Base-by-base conservation (phyloP, 2,329 filamentous ascomycete genomes). In the Xylariaceae sp. region DNA sequence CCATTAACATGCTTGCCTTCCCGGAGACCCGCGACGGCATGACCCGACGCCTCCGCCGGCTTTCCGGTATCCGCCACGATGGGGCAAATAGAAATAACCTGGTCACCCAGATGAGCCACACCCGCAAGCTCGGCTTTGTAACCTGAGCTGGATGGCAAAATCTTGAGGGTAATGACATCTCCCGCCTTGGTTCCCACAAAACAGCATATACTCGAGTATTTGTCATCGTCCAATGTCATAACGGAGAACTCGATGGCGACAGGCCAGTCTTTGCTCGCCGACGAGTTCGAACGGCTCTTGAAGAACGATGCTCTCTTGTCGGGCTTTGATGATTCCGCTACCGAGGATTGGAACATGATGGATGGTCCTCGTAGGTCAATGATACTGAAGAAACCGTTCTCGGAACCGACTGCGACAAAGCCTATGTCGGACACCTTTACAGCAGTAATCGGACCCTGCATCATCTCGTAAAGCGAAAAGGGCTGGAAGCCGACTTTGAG, bases 171-270 rank as follows among this genome's bases (percentile, higher is more conserved):
- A 5, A 87, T 85, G 15, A 97, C 78, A 67, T 90, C 90, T 47
- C 94, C 94, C 35, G 85, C 74, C 65, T 88, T 92, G 0, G 94
- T 97, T 17, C 94, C 94, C 1, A 95, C 89, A 66, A 97, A 95
- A 65, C 94, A 89, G 60, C 88, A 85, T 58, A 99, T 96, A 69
- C 92, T 97, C 1, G 94, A 97, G 72, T 96, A 99, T 64, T 90
- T 86, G 70, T 97, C 93, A n/a, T 88, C 89, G 49, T 97, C 94
- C 3, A 97, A 77, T 2, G 89, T 95, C 86, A 99, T 88, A 51
- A 96, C 90, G 56, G 90, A 91, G 75, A 97, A 99, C 70, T 97
- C 90, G 34, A 97, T 85, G 35, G 79, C 81, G 0, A 90, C 91
- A 0, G 90, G 86, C 83, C 87, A 95, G 69, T 97, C 92, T 52